These are phyloP conservation scores for Juglanconis juglandina DNA, from an alignment of 2,329 filamentous ascomycete genomes.

Conservation along the genomic window DNA sequence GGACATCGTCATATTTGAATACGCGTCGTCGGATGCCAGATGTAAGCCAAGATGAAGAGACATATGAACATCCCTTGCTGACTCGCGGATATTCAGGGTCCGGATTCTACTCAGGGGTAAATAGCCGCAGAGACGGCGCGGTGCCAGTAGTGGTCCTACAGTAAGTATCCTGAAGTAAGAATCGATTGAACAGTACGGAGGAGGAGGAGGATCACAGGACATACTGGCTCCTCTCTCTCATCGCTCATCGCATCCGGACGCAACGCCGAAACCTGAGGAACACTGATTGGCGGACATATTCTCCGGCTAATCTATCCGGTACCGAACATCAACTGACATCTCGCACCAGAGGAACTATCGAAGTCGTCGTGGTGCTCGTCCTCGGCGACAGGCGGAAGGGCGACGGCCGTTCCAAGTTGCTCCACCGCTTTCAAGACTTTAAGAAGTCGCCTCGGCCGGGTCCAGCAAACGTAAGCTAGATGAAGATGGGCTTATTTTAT, in stretches of 20 bases:
- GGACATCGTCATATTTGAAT: neutral
- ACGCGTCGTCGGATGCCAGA: neutral
- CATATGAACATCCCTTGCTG: neutral
- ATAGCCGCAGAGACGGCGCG: neutral
- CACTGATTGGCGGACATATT: neutral
- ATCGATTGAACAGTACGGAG: neutral
- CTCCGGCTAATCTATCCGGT: neutral
- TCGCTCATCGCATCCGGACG: neutral
- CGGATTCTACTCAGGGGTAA: constrained; percentile 12
- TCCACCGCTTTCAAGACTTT: too few species aligned
- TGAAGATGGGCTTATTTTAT: neutral
- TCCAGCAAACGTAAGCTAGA: too few species aligned
- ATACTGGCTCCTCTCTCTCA: neutral
- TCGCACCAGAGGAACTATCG: neutral
- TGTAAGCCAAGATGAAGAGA: neutral
- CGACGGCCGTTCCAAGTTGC: too few species aligned
- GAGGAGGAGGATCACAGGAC: neutral
- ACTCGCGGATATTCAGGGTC: constrained; percentile 14
- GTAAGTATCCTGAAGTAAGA: too few species aligned
- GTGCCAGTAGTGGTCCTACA: neutral
- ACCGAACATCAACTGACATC: neutral
- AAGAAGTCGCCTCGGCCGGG: too few species aligned
- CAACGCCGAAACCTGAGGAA: neutral
- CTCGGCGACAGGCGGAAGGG: neutral
- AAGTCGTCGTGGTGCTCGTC: neutral